A percentile compares a stretch with the other conserved stretches of the same genome.
Evolutionary conservation across 2,329 filamentous ascomycete species (phyloP).

Genomic region (Penicillium thymicola): DNA sequence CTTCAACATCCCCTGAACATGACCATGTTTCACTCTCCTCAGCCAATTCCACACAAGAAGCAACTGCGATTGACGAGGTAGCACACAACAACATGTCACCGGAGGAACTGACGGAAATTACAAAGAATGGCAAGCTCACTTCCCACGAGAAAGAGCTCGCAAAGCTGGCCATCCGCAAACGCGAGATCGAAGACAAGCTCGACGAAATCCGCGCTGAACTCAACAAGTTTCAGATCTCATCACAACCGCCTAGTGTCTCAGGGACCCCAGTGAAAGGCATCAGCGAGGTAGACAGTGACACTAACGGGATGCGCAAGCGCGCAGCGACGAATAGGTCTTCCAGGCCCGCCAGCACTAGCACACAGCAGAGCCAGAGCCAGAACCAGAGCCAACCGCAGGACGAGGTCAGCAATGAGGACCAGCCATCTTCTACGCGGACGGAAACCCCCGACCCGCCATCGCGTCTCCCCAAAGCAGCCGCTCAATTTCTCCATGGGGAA

Average conservation of each 20-base stretch:
- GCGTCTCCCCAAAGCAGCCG: constrained; percentile 29
- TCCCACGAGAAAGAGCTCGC: constrained; percentile 44
- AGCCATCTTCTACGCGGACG: constrained; percentile 8
- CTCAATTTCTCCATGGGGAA: constrained; percentile 32
- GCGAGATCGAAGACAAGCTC: constrained; percentile 38
- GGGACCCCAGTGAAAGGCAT: constrained; percentile 9
- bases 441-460: constrained; percentile 19
- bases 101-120: constrained; percentile 25
- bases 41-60: constrained; percentile 16
- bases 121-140: constrained; percentile 31
- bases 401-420: constrained; percentile 14
- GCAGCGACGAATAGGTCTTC: constrained; percentile 19
- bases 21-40: constrained; percentile 21
- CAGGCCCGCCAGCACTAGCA: constrained; percentile 11
- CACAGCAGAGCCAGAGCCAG: constrained; percentile 15
- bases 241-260: constrained; percentile 4
- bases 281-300: constrained; percentile 19
- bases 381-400: neutral
- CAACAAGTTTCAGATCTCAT: constrained; percentile 25
- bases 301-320: constrained; percentile 17
- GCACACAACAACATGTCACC: constrained; percentile 20
- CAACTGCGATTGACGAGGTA: constrained; percentile 18
- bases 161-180: constrained; percentile 42
- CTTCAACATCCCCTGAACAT: constrained; percentile 6
- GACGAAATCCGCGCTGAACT: constrained; percentile 36